Conservation (phyloP, 352 stramenopile species). For the Achlya hypogyna region DNA sequence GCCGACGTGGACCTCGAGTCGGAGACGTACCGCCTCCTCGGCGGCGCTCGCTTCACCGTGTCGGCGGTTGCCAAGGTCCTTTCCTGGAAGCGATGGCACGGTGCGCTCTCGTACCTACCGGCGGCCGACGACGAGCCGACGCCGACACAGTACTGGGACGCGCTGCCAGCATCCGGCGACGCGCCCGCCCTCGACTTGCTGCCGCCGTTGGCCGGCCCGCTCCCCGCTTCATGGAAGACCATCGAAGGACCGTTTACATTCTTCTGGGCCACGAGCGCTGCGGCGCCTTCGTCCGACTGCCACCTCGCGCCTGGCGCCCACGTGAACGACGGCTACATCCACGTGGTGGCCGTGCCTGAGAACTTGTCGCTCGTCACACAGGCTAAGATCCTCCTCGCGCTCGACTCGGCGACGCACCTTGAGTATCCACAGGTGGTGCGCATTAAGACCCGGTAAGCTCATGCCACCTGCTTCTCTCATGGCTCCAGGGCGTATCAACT, state of each 20-base stretch:
- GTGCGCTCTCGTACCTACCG: conserved; percentile 38
- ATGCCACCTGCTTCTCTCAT: not conserved
- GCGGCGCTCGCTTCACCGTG: conserved; percentile 54
- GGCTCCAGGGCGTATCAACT: conserved; percentile 39
- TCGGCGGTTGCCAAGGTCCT: conserved; percentile 48
- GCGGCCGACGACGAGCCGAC: conserved; percentile 12
- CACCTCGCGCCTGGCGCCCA: conserved; percentile 35
- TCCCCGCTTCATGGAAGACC: conserved; percentile 27
- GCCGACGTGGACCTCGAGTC: conserved; percentile 74
- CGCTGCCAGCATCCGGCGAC: conserved; percentile 22
- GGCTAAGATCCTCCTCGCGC: conserved; percentile 36
- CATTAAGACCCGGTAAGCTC: conserved; percentile 32
- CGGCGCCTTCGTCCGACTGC: conserved; percentile 35
- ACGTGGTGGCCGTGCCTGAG: conserved; percentile 43
- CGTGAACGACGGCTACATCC: conserved; percentile 50
- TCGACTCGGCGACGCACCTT: conserved; percentile 45
- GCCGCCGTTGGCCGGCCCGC: not conserved
- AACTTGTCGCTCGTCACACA: conserved; percentile 19
- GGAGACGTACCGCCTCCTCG: conserved; percentile 58
- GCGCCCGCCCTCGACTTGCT: conserved; percentile 7
- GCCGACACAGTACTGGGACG: conserved; percentile 5
- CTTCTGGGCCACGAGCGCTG: conserved; percentile 55
- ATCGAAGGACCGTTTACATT: conserved; percentile 44
- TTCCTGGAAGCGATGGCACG: conserved; percentile 33
- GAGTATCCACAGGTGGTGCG: conserved; percentile 33